These are phyloP conservation scores for Metschnikowia gruessii DNA, from an alignment of 805 yeast genomes.

Conservation along the genomic window DNA sequence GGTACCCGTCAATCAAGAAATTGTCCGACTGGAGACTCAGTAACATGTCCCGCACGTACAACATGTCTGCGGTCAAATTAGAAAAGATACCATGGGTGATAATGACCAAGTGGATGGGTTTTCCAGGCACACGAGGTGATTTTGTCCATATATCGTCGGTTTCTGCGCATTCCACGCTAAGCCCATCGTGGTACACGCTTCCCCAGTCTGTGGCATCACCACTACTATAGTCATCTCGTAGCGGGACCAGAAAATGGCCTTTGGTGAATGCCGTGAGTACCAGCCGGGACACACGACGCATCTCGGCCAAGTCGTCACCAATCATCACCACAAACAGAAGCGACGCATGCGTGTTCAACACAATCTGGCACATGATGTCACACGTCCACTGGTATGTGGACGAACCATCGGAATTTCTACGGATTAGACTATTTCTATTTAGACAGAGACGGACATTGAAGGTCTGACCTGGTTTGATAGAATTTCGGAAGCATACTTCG, in stretches of 20 bases:
- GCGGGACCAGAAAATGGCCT: slow-evolving; percentile 16
- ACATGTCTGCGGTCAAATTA: slow-evolving; percentile 45
- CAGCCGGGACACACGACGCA: slow-evolving; percentile 34
- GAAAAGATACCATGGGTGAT: slow-evolving; percentile 46
- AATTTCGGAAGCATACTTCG: slow-evolving; percentile 38
- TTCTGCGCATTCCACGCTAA: slow-evolving; percentile 25
- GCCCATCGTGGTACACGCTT: slow-evolving; percentile 9
- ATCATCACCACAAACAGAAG: slow-evolving; percentile 36
- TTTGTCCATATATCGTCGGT: slow-evolving; percentile 37
- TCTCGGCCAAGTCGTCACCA: slow-evolving; percentile 33
- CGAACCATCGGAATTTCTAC: slow-evolving; percentile 16
- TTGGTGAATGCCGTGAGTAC: slow-evolving; percentile 13
- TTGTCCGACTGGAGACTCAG: slow-evolving; percentile 27
- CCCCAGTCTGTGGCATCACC: slow-evolving; percentile 9
- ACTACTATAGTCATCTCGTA: background rate
- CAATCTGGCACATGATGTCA: slow-evolving; percentile 42
- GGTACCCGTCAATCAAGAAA: slow-evolving; percentile 36
- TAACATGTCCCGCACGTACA: slow-evolving; percentile 37
- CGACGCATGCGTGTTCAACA: slow-evolving; percentile 31
- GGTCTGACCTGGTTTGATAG: slow-evolving; percentile 67
- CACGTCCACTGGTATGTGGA: slow-evolving; percentile 35
- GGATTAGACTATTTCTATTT: slow-evolving; percentile 41
- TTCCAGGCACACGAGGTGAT: slow-evolving; percentile 19
- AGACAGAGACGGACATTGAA: slow-evolving; percentile 55
- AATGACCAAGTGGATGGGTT: slow-evolving; percentile 40